A percentile compares a stretch with the other conserved stretches of the same genome.
phyloP scores from a whole-genome alignment of 768 basidiomycete species.

The Lactifluus piperatus region DNA sequence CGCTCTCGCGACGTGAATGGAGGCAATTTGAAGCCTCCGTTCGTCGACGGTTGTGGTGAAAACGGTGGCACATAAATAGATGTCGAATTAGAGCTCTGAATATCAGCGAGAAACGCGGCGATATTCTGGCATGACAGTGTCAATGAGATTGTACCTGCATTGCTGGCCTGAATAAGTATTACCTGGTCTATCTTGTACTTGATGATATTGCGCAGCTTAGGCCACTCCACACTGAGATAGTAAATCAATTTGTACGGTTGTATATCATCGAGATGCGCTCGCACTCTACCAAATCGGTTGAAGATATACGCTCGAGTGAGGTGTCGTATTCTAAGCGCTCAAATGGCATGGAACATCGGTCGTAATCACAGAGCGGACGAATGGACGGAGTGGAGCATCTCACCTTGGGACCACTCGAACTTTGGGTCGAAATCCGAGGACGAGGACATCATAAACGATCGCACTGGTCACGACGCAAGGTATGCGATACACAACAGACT shows the following conservation, averaged over 20 bases:
- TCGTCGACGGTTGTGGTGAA: constrained; percentile 29
- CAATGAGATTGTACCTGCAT: not conserved
- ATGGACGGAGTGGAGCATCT: not conserved
- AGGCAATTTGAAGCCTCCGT: constrained; percentile 59
- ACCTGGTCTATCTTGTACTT: constrained; percentile 67
- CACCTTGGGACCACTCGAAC: constrained; percentile 20
- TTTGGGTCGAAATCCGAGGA: not conserved
- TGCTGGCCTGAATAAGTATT: constrained; percentile 8
- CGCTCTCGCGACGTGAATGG: constrained; percentile 60
- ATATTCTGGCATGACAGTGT: constrained; percentile 28
- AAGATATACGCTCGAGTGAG: constrained; percentile 52
- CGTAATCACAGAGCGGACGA: not conserved
- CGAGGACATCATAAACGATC: not conserved
- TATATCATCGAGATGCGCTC: not conserved
- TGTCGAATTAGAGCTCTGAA: constrained; percentile 25
- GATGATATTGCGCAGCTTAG: constrained; percentile 56
- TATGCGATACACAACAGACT: too few species aligned
- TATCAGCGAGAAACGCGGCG: constrained; percentile 25
- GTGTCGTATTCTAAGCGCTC: constrained; percentile 44
- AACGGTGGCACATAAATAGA: constrained; percentile 34
- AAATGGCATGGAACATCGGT: not conserved
- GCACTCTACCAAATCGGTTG: constrained; percentile 56
- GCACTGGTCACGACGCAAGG: not conserved
- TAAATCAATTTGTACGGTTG: not conserved
- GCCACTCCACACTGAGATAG: constrained; percentile 55